Percentiles rank a stretch among this genome's conserved stretches.
phyloP scores from a whole-genome alignment of 306 rosid species.

The Delonix regia region DNA sequence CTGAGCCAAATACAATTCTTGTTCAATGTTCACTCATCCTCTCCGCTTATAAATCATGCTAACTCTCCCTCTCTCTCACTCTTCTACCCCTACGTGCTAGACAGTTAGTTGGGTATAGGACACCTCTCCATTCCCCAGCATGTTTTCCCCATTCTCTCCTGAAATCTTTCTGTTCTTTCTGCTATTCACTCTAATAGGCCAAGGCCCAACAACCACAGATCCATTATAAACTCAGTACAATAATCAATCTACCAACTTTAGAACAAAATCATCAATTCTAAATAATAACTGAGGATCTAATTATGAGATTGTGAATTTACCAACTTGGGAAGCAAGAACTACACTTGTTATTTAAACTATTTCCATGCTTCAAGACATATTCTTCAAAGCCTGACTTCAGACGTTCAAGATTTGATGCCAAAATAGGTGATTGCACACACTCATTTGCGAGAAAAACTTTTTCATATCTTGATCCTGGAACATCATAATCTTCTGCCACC shows the following conservation, averaged over 20 bases:
- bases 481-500: constrained; percentile 56
- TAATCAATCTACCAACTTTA: constrained; percentile 34
- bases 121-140: too few species aligned
- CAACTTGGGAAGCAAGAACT: constrained; percentile 63
- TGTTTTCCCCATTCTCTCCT: too few species aligned
- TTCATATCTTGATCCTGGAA: constrained; percentile 56
- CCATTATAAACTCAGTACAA: constrained; percentile 15
- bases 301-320: constrained; percentile 50
- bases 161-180: too few species aligned
- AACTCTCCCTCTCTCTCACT: too few species aligned
- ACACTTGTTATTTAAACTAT: constrained; percentile 50
- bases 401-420: constrained; percentile 67
- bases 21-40: too few species aligned
- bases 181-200: too few species aligned
- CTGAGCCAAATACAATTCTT: too few species aligned
- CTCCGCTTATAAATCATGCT: too few species aligned
- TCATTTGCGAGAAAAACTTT: constrained; percentile 61
- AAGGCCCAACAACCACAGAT: too few species aligned
- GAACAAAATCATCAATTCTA: constrained; percentile 28
- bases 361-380: constrained; percentile 77
- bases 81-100: too few species aligned
- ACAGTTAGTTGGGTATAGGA: too few species aligned
- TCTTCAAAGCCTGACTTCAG: constrained; percentile 76
- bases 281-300: constrained; percentile 29
- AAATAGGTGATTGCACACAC: constrained; percentile 40